Evolutionary conservation across 306 rosid species (phyloP).

Genomic region (Medicago arabica): DNA sequence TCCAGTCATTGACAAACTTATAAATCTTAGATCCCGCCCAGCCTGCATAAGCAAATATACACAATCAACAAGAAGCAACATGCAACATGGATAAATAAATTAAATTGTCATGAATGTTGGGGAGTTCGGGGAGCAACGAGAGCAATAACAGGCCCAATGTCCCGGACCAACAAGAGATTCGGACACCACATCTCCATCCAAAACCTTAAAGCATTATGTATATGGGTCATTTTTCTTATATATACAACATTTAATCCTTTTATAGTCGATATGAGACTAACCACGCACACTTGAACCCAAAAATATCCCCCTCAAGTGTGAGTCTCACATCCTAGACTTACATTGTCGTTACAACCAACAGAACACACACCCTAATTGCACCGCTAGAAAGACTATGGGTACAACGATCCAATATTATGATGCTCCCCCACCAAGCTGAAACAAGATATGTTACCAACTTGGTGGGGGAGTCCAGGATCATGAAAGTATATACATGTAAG

Average conservation of each 20-base stretch:
- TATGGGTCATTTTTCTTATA: neutral
- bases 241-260: neutral
- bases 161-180: neutral
- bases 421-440: neutral
- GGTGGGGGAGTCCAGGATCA: neutral
- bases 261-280: neutral
- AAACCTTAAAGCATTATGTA: neutral
- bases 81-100: slow-evolving; percentile 2
- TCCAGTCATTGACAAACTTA: slow-evolving; percentile 78
- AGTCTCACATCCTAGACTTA: neutral
- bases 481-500: neutral
- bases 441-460: neutral
- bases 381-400: neutral
- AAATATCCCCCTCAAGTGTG: neutral
- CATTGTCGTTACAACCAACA: neutral
- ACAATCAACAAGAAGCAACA: neutral
- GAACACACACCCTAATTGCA: neutral
- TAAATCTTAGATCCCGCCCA: slow-evolving; percentile 75
- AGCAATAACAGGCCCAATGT: neutral
- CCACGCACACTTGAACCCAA: neutral
- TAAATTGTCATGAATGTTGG: neutral
- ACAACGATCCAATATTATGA: neutral
- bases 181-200: neutral
- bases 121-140: neutral
- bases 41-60: slow-evolving; percentile 62